Evolutionary conservation across 306 rosid species (phyloP).

Genomic region (Begonia peltatifolia): DNA sequence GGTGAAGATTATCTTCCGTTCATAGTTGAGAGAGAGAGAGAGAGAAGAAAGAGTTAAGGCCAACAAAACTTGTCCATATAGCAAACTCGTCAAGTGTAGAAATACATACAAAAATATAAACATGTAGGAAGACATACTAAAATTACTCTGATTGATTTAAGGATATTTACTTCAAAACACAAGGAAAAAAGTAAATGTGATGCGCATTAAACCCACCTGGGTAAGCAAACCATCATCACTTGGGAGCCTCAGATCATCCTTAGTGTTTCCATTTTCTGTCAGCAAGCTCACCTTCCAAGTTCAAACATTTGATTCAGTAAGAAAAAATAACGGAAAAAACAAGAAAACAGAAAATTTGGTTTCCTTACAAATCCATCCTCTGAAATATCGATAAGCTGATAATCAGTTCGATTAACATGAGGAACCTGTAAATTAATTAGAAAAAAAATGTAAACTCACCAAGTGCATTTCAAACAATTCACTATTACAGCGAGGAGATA

Average conservation of each 20-base stretch:
- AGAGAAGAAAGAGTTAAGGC: background rate
- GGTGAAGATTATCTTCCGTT: no score
- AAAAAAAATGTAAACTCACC: background rate
- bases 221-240: conserved; percentile 43
- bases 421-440: conserved; percentile 34
- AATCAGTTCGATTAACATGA: conserved; percentile 58
- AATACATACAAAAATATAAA: background rate
- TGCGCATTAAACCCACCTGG: conserved; percentile 27
- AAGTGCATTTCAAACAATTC: background rate
- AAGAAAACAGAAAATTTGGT: background rate
- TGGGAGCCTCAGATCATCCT: conserved; percentile 39
- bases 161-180: background rate
- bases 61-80: no score
- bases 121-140: background rate
- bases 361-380: conserved; percentile 44
- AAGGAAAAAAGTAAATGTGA: background rate
- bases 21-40: background rate
- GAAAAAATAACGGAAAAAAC: background rate
- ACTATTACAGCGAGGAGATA: no score
- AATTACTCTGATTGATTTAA: no score
- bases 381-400: conserved; percentile 30
- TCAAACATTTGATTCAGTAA: background rate
- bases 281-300: conserved; percentile 40
- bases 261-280: conserved; percentile 56
- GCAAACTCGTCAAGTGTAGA: background rate